Percentiles rank a stretch among this genome's conserved stretches.
phyloP scores from a whole-genome alignment of 2,329 filamentous ascomycete genomes.

The Curvularia hawaiiensis region DNA sequence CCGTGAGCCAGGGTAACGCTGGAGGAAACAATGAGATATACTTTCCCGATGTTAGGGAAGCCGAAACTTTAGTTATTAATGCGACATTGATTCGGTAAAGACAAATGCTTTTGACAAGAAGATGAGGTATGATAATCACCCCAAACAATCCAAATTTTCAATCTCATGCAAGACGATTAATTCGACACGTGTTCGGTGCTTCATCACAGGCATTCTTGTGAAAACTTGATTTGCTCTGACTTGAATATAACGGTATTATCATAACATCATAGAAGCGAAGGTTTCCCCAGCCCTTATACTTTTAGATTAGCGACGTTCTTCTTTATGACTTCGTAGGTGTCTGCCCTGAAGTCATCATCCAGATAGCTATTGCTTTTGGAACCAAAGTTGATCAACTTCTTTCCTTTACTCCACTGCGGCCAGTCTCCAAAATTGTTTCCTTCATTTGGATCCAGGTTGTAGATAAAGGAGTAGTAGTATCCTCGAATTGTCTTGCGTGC shows the following conservation, averaged over 20 bases:
- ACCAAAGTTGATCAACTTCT: constrained; percentile 59
- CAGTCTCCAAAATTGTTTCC: constrained; percentile 54
- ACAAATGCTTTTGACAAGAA: background rate
- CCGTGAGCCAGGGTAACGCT: background rate
- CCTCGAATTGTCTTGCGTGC: constrained; percentile 64
- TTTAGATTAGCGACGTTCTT: constrained; percentile 27
- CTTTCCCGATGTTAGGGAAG: too few species aligned
- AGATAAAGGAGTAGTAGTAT: constrained; percentile 76
- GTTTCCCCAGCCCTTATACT: constrained; percentile 8
- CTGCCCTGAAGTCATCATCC: constrained; percentile 56
- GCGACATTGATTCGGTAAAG: too few species aligned
- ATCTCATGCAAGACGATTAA: background rate
- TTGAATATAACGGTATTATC: background rate
- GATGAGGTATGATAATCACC: background rate
- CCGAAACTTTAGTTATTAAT: background rate
- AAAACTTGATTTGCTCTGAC: background rate
- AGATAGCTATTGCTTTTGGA: constrained; percentile 47
- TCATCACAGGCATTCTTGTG: background rate
- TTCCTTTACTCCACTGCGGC: constrained; percentile 59
- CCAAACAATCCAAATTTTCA: background rate
- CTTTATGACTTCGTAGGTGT: constrained; percentile 51
- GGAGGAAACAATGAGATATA: background rate
- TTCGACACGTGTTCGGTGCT: background rate
- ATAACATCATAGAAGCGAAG: too few species aligned
- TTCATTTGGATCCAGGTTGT: constrained; percentile 72